These are phyloP conservation scores for Chaetoceros muelleri DNA, from an alignment of 108 stramenopile species.

Conservation along the genomic window DNA sequence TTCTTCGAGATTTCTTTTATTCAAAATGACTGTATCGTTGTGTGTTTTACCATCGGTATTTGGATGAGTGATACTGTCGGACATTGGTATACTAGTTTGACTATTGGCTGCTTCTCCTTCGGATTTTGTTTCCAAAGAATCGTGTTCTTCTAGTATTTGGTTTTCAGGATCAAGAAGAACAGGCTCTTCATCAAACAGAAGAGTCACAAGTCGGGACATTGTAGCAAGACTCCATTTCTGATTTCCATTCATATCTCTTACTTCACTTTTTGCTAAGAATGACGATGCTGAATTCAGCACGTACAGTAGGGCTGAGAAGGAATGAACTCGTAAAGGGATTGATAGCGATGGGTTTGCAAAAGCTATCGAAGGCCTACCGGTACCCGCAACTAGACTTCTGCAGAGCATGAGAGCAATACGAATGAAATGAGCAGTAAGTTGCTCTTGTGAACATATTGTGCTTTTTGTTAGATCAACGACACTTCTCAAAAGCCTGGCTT, in stretches of 20 bases:
- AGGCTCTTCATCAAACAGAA: slow-evolving; percentile 59
- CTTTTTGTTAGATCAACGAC: slow-evolving; percentile 40
- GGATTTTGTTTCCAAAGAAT: background rate
- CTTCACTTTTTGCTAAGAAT: slow-evolving; percentile 53
- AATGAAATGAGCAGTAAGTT: slow-evolving; percentile 42
- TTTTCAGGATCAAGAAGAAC: slow-evolving; percentile 23
- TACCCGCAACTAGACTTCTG: slow-evolving; percentile 46
- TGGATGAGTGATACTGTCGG: background rate
- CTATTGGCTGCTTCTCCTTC: background rate
- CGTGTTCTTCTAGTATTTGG: slow-evolving; percentile 8
- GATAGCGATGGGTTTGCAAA: slow-evolving; percentile 74
- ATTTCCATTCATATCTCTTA: slow-evolving; percentile 58
- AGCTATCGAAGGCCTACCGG: slow-evolving; percentile 45
- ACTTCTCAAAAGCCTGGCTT: slow-evolving; percentile 13
- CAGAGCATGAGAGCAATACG: slow-evolving; percentile 45
- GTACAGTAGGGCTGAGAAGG: slow-evolving; percentile 65
- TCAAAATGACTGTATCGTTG: too few relatives aligned
- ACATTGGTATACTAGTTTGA: background rate
- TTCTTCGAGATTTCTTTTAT: too few relatives aligned
- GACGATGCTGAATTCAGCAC: slow-evolving; percentile 46
- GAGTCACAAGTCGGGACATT: slow-evolving; percentile 27
- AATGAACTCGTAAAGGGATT: slow-evolving; percentile 64
- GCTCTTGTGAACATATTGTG: slow-evolving; percentile 45
- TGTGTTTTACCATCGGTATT: background rate
- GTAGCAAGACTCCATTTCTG: slow-evolving; percentile 46